phyloP scores from a whole-genome alignment of 1,284 basidiomycete species.

The Pseudozyma sp. region DNA sequence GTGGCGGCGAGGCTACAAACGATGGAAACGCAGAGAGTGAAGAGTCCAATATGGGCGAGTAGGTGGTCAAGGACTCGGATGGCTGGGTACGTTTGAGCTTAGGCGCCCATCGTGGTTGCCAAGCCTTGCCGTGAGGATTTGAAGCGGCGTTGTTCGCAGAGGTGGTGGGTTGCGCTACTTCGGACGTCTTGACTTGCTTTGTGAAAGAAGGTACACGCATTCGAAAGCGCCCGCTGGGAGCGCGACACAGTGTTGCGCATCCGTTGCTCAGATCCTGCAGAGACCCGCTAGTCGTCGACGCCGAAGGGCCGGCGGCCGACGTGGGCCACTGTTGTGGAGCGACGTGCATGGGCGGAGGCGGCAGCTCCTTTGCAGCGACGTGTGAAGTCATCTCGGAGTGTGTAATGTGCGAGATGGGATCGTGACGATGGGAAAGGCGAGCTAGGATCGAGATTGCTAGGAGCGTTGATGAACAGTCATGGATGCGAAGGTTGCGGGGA shows the following conservation, averaged over 20 bases:
- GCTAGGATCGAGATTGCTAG: not conserved
- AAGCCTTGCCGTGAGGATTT: slow-evolving; percentile 5
- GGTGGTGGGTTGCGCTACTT: not conserved
- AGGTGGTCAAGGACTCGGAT: slow-evolving; percentile 26
- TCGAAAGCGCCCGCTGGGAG: slow-evolving; percentile 34
- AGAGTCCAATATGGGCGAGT: slow-evolving; percentile 20
- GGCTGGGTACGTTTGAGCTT: slow-evolving; percentile 28
- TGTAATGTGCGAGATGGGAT: not conserved
- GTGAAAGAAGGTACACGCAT: slow-evolving; percentile 24
- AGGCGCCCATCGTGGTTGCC: slow-evolving; percentile 47
- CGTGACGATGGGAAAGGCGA: not conserved
- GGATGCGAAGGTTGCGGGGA: not conserved
- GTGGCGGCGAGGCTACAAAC: slow-evolving; percentile 25
- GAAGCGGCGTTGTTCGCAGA: not conserved
- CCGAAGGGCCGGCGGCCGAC: not conserved
- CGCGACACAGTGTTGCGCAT: slow-evolving; percentile 4
- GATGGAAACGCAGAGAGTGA: slow-evolving; percentile 14
- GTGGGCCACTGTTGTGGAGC: slow-evolving; percentile 2
- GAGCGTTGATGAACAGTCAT: not conserved
- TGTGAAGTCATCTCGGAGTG: slow-evolving; percentile 13
- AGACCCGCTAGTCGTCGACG: not conserved
- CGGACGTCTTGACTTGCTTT: slow-evolving; percentile 8
- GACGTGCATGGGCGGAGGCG: slow-evolving; percentile 25
- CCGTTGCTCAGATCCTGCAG: not conserved
- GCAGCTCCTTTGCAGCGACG: slow-evolving; percentile 21